Evolutionary conservation across 441 rosid genomes (phyloP).

Genomic region (Geranium incanum): DNA sequence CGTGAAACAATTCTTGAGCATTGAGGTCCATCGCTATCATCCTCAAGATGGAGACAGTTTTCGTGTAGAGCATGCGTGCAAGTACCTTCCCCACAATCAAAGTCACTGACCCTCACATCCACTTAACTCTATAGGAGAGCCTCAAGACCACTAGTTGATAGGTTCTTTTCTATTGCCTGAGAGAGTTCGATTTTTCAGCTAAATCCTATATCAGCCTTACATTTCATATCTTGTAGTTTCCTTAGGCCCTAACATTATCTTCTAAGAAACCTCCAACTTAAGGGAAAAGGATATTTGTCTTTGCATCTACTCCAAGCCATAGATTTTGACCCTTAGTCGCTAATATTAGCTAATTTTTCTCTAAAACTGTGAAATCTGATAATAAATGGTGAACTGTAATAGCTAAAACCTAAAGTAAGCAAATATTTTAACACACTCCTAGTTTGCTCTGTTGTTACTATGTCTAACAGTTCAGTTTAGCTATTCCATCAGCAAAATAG

Average conservation of each 20-base stretch:
- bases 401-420: neutral
- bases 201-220: neutral
- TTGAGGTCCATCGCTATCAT: constrained; percentile 23
- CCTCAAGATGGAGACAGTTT: constrained; percentile 26
- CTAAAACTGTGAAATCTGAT: too few relatives aligned
- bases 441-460: constrained; percentile 1
- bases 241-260: constrained; percentile 9
- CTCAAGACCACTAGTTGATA: too few relatives aligned
- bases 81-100: neutral
- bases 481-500: neutral
- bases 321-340: neutral
- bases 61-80: too few relatives aligned
- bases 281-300: neutral
- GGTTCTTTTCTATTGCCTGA: too few relatives aligned
- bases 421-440: neutral
- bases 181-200: too few relatives aligned
- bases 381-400: too few relatives aligned
- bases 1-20: too few relatives aligned
- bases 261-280: constrained; percentile 9
- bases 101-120: too few relatives aligned
- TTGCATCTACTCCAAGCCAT: constrained; percentile 7
- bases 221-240: constrained; percentile 9
- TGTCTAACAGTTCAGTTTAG: neutral
- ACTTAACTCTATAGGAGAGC: neutral
- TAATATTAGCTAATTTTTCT: neutral